Percentiles rank a stretch among this genome's conserved stretches.
These are phyloP conservation scores for Melanomma pulvis-pyrius DNA, from an alignment of 495 filamentous ascomycete species.

Conservation along the genomic window DNA sequence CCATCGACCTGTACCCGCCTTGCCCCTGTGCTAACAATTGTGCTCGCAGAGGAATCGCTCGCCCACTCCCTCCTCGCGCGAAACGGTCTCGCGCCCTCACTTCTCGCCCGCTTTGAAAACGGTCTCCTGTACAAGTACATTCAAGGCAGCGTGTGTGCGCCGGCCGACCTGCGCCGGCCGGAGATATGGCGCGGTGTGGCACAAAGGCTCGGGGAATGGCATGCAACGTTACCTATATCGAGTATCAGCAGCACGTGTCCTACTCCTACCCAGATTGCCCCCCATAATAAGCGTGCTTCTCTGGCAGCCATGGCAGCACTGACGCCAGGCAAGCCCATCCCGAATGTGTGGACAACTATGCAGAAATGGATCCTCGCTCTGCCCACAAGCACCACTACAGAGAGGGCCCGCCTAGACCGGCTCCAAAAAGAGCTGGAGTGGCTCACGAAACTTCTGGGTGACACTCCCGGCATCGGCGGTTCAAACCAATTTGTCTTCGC, in stretches of 20 bases:
- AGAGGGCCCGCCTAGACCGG: constrained; percentile 63
- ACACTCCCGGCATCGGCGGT: constrained; percentile 70
- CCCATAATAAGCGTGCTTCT: constrained; percentile 31
- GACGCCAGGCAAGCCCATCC: constrained; percentile 47
- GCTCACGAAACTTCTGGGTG: constrained; percentile 68
- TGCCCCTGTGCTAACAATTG: constrained; percentile 3
- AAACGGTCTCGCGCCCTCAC: constrained; percentile 76
- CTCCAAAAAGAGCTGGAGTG: constrained; percentile 76
- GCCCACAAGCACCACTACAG: constrained; percentile 67
- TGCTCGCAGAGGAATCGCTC: constrained; percentile 61
- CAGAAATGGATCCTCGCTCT: constrained; percentile 94
- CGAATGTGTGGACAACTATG: constrained; percentile 90
- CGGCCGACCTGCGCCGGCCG: constrained; percentile 69
- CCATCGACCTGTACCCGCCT: constrained; percentile 21
- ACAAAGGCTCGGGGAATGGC: constrained; percentile 84
- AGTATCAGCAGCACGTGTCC: constrained; percentile 41
- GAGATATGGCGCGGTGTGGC: constrained; percentile 84
- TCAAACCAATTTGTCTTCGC: constrained; percentile 79
- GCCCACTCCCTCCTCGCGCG: constrained; percentile 76
- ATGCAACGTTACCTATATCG: constrained; percentile 69
- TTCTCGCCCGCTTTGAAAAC: constrained; percentile 93
- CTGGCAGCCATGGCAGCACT: constrained; percentile 25
- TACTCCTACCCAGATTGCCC: constrained; percentile 4
- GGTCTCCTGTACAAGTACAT: constrained; percentile 94
- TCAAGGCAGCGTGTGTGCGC: constrained; percentile 73